Base-by-base conservation (phyloP, 257 asterid species). In the Scutellaria baicalensis region DNA sequence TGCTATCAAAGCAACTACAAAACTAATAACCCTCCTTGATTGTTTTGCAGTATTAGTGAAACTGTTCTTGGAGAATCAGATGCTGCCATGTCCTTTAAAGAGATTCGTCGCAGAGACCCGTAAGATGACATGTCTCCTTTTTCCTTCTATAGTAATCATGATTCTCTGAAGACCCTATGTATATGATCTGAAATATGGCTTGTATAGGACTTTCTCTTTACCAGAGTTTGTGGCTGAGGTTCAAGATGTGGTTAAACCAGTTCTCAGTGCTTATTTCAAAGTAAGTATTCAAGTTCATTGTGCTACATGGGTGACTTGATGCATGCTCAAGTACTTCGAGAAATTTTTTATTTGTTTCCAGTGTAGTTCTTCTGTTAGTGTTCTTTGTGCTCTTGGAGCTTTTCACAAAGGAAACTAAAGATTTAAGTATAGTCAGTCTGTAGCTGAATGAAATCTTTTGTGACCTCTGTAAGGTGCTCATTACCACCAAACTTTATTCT, bases 191-290 rank as follows among this genome's bases (percentile, higher is more conserved):
- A 60, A 62, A 27, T 55, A 63, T 73, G 75, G 71, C 55, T 66
- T 71, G 56, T 71, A 43, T 78, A 92, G 99, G 85, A 75, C 83
- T 13, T 94, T 94, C 80, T 91, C 95, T 47, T 88, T 94, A 66
- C 97, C 99, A 0, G 99, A 94, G 13, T 94, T 94, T 81, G 97
- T 91, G 57, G 79, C 98, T 64, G 99, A 94, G 82, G 93, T 92
- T 78, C 98, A 94, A 85, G 96, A 91, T 62, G 93, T 85, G 73
- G 75, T 94, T 71, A 88, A 78, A 81, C 99, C 99, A 65, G 97
- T 94, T 48, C 92, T 94, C 70, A 78, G 35, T 33, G 98, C 99
- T 69, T 91, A 91, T 81, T 86, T 80, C 75, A 92, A 94, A 81
- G 99, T 88, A 84, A 81, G 87, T 76, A 42, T 73, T 72, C 42